Percentiles rank a stretch among this genome's conserved stretches.
Evolutionary conservation across 1,284 basidiomycete species (phyloP).

Genomic region (Veloboletus limbatus): DNA sequence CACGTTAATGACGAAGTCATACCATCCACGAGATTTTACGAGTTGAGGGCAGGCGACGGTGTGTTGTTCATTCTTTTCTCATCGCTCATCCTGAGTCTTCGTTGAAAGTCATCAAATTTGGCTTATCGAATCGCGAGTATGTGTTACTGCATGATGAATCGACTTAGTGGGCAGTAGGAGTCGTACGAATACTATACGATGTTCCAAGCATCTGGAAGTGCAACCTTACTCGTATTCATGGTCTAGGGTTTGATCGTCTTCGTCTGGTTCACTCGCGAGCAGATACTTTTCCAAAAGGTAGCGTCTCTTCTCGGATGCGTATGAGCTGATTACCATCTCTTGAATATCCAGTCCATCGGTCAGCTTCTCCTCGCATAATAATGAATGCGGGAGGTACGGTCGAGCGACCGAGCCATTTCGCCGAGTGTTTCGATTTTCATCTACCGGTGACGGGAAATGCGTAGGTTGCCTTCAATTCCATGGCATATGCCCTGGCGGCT

Average conservation of each 20-base stretch:
- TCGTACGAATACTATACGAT: conserved; percentile 2
- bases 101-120: conserved; percentile 83
- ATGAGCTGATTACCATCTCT: conserved; percentile 2
- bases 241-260: background rate
- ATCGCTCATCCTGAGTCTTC: conserved; percentile 6
- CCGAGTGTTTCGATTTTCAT: too few relatives aligned
- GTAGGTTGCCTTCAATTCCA: too few relatives aligned
- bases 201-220: background rate
- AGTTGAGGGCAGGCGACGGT: conserved; percentile 87
- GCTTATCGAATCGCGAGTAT: conserved; percentile 83
- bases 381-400: too few relatives aligned
- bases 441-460: too few relatives aligned
- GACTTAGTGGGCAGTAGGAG: conserved; percentile 31
- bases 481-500: too few relatives aligned
- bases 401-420: too few relatives aligned
- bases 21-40: conserved; percentile 87
- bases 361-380: too few relatives aligned
- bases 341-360: conserved; percentile 2
- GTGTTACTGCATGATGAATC: conserved; percentile 84
- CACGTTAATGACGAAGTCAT: conserved; percentile 86
- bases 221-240: background rate
- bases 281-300: background rate
- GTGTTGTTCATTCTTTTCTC: conserved; percentile 25
- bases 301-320: conserved; percentile 1
- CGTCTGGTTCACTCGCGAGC: background rate